Evolutionary conservation across 768 basidiomycete genomes (phyloP), one percentile per base, ranked within the genome.

Genomic region (Suillus luteus): DNA sequence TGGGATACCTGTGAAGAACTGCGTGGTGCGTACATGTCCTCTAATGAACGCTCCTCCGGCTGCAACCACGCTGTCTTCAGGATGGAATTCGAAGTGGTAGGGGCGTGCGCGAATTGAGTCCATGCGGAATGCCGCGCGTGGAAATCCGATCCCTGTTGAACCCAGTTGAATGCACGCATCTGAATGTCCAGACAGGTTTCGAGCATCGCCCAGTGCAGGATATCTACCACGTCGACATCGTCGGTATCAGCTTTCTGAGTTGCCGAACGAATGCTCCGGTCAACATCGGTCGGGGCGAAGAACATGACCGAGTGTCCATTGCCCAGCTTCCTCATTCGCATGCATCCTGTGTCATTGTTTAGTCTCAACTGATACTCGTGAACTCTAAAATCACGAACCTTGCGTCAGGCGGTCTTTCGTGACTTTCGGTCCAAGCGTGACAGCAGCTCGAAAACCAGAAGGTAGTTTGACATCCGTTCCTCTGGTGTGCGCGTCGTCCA

Each of bases 271-370:
- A 85, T 81, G 1, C 64, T 59, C 11, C 66, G 66, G 61, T 80
- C 77, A 6, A 83, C 73, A 52, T 83, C 81, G 0, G 70, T 66
- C 8, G 83, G 77, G 12, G 80, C 82, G 55, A 82, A 80, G 67
- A 84, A 83, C 61, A 79, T 70, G 24, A 84, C 68, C 1, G 83
- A 80, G 59, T 85, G 83, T 0, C 79, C 80, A 11, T 72, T 68
- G 19, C 84, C 84, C 0, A 85, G 73, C 66, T 78, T 76, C 2
- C 84, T 76, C 83, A 85, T 83, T 17, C 83, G 75, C 83, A 85
- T 85, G 61, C 83, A 85, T 3, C 82, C 83, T 84, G 35, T n/a
- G 2, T 15, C 8, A 15, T 17, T 15, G 49, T 7, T 27, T 8
- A 49, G 27, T 27, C 6, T 49, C 24, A 27, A 49, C 3, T 14